Evolutionary conservation across 176 grass and related monocot genomes (phyloP), one percentile per base, ranked within the genome.

Genomic region (Triticum timopheevii): DNA sequence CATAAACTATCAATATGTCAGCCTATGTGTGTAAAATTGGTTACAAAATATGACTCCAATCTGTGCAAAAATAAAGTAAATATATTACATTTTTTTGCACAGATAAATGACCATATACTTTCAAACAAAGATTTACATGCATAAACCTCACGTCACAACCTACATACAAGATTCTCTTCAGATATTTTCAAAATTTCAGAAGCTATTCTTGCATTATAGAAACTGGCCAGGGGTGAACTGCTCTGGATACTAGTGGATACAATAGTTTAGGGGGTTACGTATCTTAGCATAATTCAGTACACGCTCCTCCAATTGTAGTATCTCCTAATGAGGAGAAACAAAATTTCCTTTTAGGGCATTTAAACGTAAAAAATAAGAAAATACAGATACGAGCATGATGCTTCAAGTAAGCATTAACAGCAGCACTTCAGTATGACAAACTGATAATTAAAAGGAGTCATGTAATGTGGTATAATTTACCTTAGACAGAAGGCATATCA

Each of bases 401-500:
- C 15, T 84, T 71, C 76, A 64, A 13, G 42, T 33, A 6, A 31
- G 69, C 22, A 68, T 9, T 47, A 40, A 42, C 25, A 67, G 25
- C 17, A 25, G 61, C n/a, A 20, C 77, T 42, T 39, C 67, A 33
- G 2, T 12, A 2, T 65, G 28, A 23, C 22, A 33, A 78, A 27
- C 2, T 9, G 15, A 27, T 3, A 79, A 27, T 30, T 76, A 15
- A 76, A 76, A 52, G 23, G 68, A 81, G 33, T 24, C 6, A 63
- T 15, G 19, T 27, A 79, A 63, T 38, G 24, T 54, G 5, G 13
- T 64, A 61, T 13, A 47, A 84, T 69, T 80, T 85, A 97, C 94
- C 94, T 94, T 75, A 70, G 92, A 97, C 30, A 97, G 80, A 94
- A 97, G 94, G 80, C 94, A 97, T 79, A 97, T 58, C 42, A 97